Evolutionary conservation across 495 filamentous ascomycete genomes (phyloP), one percentile per base, ranked within the genome.

Genomic region (Staphylotrichum tortipilum): DNA sequence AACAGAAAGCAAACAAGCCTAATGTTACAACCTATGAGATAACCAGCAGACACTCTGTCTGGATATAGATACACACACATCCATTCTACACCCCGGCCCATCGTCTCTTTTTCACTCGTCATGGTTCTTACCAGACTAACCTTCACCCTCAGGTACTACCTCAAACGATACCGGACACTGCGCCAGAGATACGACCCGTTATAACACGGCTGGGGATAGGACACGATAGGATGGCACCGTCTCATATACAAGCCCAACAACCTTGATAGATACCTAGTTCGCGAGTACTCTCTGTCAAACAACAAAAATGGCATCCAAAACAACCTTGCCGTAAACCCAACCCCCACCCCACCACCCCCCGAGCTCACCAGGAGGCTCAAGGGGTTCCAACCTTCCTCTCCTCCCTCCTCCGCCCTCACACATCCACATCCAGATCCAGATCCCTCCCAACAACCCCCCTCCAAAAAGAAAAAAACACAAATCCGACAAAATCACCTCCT

Each of bases 81-180:
- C n/a, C n/a, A n/a, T n/a, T n/a, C n/a, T n/a, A n/a, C n/a, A n/a
- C n/a, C n/a, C n/a, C n/a, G n/a, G n/a, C n/a, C n/a, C n/a, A n/a
- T n/a, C n/a, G n/a, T n/a, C 14, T 14, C 5, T 38, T 12, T 26
- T n/a, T 42, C 37, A 41, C 18, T 24, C 14, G 11, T 46, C n/a
- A n/a, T 36, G 30, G 2, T 47, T 7, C 22, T 21, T 26, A 18
- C 4, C 12, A 19, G 8, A 44, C 49, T 46, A 23, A 47, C 37
- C 28, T 21, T 11, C 4, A 6, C 15, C 10, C 33, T 7, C 64
- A 97, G 91, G 63, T 95, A 96, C 69, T 92, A 91, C 72, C 71
- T 98, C 53, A 97, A 94, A 72, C 80, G 85, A 66, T 98, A 98
- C 73, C 82, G 92, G 55, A 80, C 88, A 39, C 74, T 98, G 56